Conservation (phyloP, 192 early-diverging fungal species). For the Podila epicladia region DNA sequence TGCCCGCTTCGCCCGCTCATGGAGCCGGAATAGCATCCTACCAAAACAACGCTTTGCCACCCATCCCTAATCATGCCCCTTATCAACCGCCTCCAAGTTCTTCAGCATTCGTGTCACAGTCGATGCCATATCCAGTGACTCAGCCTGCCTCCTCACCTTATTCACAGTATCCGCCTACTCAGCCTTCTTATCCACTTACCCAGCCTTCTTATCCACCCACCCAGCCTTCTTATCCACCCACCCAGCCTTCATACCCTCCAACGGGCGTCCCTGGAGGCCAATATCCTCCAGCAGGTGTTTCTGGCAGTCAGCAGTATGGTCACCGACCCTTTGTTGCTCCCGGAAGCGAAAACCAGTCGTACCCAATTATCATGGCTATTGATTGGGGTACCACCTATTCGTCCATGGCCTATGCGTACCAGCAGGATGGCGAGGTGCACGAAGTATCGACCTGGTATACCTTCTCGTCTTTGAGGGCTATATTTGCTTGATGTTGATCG, state of each 20-base stretch:
- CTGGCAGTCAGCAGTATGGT: conserved; percentile 23
- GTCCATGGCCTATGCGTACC: conserved; percentile 61
- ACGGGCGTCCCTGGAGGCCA: conserved; percentile 5
- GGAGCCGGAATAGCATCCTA: no score
- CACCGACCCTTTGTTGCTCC: conserved; percentile 31
- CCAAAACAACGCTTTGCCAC: no score
- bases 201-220: not conserved
- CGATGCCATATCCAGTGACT: not conserved
- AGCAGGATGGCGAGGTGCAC: conserved; percentile 60
- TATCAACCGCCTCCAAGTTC: no score
- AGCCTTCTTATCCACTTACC: not conserved
- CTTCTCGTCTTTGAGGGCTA: not conserved
- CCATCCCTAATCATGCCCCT: no score
- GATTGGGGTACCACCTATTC: conserved; percentile 63
- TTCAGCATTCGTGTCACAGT: not conserved
- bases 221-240: not conserved
- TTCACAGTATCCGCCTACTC: not conserved
- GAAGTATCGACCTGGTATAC: conserved; percentile 54
- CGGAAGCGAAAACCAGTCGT: conserved; percentile 35
- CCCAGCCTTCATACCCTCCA: not conserved
- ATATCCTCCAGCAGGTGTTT: not conserved
- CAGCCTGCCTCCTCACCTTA: not conserved
- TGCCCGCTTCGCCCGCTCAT: no score
- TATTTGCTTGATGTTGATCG: not conserved
- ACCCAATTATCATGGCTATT: conserved; percentile 52